Base-by-base conservation (phyloP, 805 yeast genomes). In the Kluyveromyces nonfermentans region DNA sequence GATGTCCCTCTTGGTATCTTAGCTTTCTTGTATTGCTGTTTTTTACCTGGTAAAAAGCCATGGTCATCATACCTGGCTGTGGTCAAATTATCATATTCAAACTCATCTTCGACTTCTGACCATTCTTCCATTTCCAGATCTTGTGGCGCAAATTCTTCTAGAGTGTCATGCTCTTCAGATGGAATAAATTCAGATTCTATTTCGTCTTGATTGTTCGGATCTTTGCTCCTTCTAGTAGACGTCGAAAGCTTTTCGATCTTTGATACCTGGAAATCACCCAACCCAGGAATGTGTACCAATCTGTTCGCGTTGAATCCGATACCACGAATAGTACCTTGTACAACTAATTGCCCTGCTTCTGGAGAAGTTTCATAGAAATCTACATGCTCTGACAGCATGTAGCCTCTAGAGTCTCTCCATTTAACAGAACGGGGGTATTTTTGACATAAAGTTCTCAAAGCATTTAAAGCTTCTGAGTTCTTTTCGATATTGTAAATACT, bases 351-450 rank as follows among this genome's bases (percentile, higher is more conserved):
- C 7, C 69, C 70, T 35, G 54, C 50, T 44, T 51, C 55, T 33
- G 44, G 50, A 22, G 33, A 40, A 20, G 49, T 44, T 44, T 62
- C 67, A 21, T 54, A 44, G 36, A 60, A 53, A 47, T 59, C 63
- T 1, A 84, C 70, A 4, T 64, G 56, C 51, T 88, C 94, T 1
- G 94, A 89, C 8, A 93, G 73, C 42, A 93, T 42, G 66, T 88
- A 93, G 7, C 96, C 90, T 58, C 98, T 73, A n/a, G 80, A 67
- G 54, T 90, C 97, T 66, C 97, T 80, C 97, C 98, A 93, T 19
- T 76, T 77, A 38, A 94, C 71, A 1, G 85, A 77, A 57, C 80
- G 81, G 21, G 98, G 98, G 54, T 81, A 77, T 64, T 80, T 85
- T 56, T 90, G 97, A 57, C 96, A 84, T 20, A 93, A 55, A 4